Evolutionary conservation across 2,329 filamentous ascomycete genomes (phyloP), one percentile per base, ranked within the genome.

Genomic region (Alternaria sp.): DNA sequence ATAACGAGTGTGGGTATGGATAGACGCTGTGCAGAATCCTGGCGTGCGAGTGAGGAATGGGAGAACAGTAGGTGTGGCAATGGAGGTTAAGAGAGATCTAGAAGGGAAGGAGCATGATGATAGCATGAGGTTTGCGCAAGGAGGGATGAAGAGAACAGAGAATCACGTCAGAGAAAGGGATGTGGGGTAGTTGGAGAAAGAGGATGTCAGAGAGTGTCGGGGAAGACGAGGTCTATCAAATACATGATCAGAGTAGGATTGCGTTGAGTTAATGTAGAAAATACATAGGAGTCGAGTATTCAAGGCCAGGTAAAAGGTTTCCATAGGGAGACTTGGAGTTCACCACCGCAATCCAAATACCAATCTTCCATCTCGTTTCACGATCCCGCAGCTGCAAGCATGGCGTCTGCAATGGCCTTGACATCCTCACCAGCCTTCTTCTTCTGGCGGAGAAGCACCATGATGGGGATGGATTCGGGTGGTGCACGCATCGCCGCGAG

Each of bases 361-460:
- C 42, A 55, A 14, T 41, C 45, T 17, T 48, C 50, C 34, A 45
- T 17, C 31, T 51, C 49, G 17, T 13, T 39, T 65, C 50, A 67
- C 11, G 48, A 26, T 44, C 54, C 63, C 1, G 51, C 56, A n/a
- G 45, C 48, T 34, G 42, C 34, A 26, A 60, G 11, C 60, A 62
- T 61, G 5, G 21, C 28, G 9, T 66, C 61, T 11, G 63, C 55
- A 37, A 69, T 48, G 7, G 63, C 55, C 44, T 66, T 66, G 41
- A 73, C 61, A 45, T 71, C 66, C 9, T 52, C 58, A 17, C 72
- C 72, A 8, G 62, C 64, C 40, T 65, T 66, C 55, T 69, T 72
- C 52, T 69, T 64, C 28, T 66, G 61, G 11, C 62, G 53, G 2
- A 74, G 62, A 14, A 63, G 51, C 31, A 64, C 52, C 2, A 71